Evolutionary conservation across 2,329 filamentous ascomycete species (phyloP).

Genomic region (Simplicillium aogashimaense): DNA sequence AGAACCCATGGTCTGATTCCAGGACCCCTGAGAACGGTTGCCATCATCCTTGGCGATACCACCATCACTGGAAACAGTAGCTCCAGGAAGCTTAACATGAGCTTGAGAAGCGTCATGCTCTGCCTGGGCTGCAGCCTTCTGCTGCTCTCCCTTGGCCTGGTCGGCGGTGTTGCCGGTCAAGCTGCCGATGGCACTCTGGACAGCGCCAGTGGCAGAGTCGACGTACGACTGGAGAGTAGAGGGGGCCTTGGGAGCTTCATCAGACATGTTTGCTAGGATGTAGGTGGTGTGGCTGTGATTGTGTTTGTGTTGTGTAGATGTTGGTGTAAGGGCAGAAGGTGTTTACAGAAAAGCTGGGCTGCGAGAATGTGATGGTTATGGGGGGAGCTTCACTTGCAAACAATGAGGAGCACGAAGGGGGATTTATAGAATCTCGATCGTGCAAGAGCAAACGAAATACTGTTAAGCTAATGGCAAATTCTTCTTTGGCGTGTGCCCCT

Average conservation of each 20-base stretch:
- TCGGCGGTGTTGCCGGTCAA: slow-evolving; percentile 65
- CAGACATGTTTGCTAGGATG: too few relatives aligned
- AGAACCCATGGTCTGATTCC: slow-evolving; percentile 83
- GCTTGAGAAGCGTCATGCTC: slow-evolving; percentile 70
- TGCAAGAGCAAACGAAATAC: too few relatives aligned
- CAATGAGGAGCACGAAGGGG: too few relatives aligned
- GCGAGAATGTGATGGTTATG: too few relatives aligned
- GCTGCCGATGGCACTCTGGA: slow-evolving; percentile 62
- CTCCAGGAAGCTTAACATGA: slow-evolving; percentile 62
- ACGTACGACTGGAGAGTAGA: slow-evolving; percentile 74
- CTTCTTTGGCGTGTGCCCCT: too few relatives aligned
- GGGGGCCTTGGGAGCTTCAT: slow-evolving; percentile 16
- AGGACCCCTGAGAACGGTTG: slow-evolving; percentile 61
- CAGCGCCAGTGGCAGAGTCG: slow-evolving; percentile 61
- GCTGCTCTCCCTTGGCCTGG: slow-evolving; percentile 53
- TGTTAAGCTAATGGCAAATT: too few relatives aligned
- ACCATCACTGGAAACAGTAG: slow-evolving; percentile 59
- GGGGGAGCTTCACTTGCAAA: too few relatives aligned
- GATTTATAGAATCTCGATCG: too few relatives aligned
- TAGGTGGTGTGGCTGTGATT: slow-evolving; percentile 15
- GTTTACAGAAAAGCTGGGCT: too few relatives aligned
- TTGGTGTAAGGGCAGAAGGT: too few relatives aligned
- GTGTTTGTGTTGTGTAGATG: slow-evolving; percentile 6
- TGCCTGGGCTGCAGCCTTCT: slow-evolving; percentile 53
- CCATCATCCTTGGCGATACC: slow-evolving; percentile 62